Conservation (phyloP, 495 filamentous ascomycete genomes). For the Aspergillus ellipticus region DNA sequence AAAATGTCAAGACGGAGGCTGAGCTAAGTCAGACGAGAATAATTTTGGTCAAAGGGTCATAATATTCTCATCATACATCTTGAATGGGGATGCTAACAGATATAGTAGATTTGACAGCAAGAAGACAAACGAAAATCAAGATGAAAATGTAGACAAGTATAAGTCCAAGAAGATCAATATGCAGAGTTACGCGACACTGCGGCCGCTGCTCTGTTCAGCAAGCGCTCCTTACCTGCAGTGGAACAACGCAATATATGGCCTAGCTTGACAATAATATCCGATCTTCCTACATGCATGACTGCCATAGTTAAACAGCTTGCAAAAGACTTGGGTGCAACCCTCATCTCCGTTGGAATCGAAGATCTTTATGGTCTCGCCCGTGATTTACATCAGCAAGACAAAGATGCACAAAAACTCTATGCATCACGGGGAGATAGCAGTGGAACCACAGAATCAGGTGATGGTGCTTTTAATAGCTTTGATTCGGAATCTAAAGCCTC, state of each 20-base stretch:
- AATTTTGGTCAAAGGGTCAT: not conserved
- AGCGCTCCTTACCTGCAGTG: not conserved
- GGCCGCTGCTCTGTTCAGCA: not conserved
- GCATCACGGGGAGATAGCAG: not conserved
- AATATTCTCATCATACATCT: too few species aligned
- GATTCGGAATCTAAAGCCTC: not conserved
- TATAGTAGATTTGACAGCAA: not conserved
- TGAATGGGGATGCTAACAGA: too few species aligned
- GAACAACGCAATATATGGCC: not conserved
- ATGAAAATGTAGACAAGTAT: not conserved
- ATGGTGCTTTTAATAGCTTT: too few species aligned
- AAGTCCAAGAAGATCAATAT: not conserved
- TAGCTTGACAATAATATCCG: not conserved
- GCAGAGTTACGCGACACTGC: not conserved
- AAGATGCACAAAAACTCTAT: not conserved
- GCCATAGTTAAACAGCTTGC: not conserved
- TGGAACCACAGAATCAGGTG: too few species aligned
- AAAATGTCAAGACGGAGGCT: not conserved
- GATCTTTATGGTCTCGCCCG: not conserved
- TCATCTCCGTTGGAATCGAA: not conserved
- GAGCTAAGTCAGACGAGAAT: not conserved
- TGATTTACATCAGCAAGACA: not conserved
- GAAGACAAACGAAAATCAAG: not conserved
- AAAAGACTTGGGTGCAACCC: not conserved
- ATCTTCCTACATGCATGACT: not conserved